Conservation (phyloP, 495 filamentous ascomycete species). For the Aspergillus olivimuriae region DNA sequence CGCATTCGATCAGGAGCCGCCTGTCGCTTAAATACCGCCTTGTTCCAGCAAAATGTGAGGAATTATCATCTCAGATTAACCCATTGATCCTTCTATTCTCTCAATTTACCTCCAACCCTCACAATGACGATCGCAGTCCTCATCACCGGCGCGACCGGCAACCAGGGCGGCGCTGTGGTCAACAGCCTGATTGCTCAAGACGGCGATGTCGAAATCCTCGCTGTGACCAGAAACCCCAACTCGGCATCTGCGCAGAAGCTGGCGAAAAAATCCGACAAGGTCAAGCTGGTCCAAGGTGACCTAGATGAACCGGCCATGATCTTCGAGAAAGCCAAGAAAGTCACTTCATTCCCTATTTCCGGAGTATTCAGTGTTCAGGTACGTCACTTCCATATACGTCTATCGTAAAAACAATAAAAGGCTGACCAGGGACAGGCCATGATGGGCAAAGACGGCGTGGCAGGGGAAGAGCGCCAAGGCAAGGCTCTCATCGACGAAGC, state of each 20-base stretch:
- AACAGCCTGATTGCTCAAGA: slow-evolving; percentile 43
- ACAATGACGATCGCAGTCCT: slow-evolving; percentile 28
- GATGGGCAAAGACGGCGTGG: neutral
- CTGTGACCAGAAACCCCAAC: slow-evolving; percentile 57
- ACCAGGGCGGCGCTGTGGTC: slow-evolving; percentile 62
- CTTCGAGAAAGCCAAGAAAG: slow-evolving; percentile 42
- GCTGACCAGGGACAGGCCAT: neutral
- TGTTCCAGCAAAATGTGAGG: too few species aligned
- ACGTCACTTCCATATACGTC: neutral
- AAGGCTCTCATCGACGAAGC: slow-evolving; percentile 53
- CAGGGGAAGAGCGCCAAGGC: slow-evolving; percentile 38
- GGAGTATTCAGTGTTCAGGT: slow-evolving; percentile 46
- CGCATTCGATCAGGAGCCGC: too few species aligned
- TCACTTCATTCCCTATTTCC: slow-evolving; percentile 42
- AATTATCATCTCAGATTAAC: too few species aligned
- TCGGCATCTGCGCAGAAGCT: slow-evolving; percentile 50
- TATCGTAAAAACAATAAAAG: neutral
- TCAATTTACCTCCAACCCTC: too few species aligned
- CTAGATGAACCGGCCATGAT: slow-evolving; percentile 42
- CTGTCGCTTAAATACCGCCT: too few species aligned
- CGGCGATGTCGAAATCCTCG: slow-evolving; percentile 54
- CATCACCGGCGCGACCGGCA: slow-evolving; percentile 65
- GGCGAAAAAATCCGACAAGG: slow-evolving; percentile 30
- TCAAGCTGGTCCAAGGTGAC: slow-evolving; percentile 54
- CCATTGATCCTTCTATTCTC: too few species aligned